phyloP scores from a whole-genome alignment of 768 basidiomycete genomes.

The Paxillus involutus region DNA sequence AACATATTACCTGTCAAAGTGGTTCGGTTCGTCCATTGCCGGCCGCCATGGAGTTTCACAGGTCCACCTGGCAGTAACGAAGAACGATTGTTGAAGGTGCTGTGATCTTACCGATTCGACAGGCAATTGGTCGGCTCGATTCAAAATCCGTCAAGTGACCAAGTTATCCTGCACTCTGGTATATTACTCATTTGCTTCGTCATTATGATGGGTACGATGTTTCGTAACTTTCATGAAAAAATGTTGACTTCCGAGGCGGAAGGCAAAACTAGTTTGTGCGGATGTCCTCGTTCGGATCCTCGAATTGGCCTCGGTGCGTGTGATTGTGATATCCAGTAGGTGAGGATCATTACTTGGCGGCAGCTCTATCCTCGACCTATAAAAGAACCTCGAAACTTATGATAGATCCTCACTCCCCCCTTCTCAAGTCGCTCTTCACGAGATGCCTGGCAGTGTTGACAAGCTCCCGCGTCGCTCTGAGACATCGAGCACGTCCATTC shows the following conservation, averaged over 20 bases:
- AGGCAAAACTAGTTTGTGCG: not conserved
- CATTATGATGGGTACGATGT: not conserved
- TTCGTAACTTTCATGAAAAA: conserved; percentile 4
- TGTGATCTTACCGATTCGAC: not conserved
- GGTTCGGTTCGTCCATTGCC: not conserved
- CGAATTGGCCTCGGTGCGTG: conserved; percentile 2
- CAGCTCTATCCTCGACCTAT: conserved; percentile 11
- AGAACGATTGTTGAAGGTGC: not conserved
- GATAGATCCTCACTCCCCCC: not conserved
- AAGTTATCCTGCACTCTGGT: not conserved
- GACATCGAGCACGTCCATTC: conserved; percentile 13
- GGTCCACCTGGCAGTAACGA: conserved; percentile 8
- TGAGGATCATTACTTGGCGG: too few relatives aligned
- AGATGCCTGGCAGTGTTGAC: conserved; percentile 22
- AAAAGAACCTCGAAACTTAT: conserved; percentile 12
- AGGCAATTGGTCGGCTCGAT: not conserved
- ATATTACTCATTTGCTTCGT: too few relatives aligned
- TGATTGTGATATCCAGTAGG: not conserved
- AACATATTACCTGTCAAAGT: not conserved
- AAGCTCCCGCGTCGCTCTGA: conserved; percentile 23
- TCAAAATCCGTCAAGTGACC: not conserved
- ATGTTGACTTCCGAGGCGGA: not conserved
- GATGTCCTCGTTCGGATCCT: not conserved
- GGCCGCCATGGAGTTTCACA: not conserved
- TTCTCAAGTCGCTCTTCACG: conserved; percentile 1